Evolutionary conservation across 2,329 filamentous ascomycete genomes (phyloP).

Genomic region (Colletotrichum lentis): DNA sequence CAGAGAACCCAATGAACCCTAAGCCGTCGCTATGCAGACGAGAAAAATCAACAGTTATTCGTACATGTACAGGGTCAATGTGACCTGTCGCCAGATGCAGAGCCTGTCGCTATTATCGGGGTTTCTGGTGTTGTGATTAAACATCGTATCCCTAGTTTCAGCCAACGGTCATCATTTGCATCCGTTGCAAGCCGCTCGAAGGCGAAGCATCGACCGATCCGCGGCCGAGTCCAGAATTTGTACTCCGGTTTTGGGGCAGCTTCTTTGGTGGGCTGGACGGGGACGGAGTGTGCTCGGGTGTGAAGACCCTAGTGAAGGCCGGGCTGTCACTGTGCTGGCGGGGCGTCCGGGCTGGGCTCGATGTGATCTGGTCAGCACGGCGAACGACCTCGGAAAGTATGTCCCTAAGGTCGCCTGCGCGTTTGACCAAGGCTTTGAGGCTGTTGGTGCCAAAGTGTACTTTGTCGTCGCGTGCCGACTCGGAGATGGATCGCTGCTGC

Average conservation of each 20-base stretch:
- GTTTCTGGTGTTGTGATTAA: background rate
- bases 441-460: constrained; percentile 75
- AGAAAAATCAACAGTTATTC: constrained; percentile 38
- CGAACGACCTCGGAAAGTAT: constrained; percentile 67
- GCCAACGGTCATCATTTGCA: constrained; percentile 72
- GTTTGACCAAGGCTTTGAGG: constrained; percentile 71
- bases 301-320: constrained; percentile 72
- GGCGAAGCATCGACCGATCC: constrained; percentile 63
- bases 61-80: constrained; percentile 39
- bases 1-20: constrained; percentile 21
- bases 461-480: constrained; percentile 57
- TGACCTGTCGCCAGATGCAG: constrained; percentile 6
- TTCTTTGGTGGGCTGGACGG: constrained; percentile 63
- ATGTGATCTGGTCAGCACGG: constrained; percentile 64
- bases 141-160: constrained; percentile 45
- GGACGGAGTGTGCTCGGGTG: constrained; percentile 60
- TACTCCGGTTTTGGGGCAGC: constrained; percentile 61
- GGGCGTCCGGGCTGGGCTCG: constrained; percentile 63
- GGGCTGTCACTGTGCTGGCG: constrained; percentile 63
- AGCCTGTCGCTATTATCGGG: background rate
- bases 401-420: constrained; percentile 67
- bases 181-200: constrained; percentile 60
- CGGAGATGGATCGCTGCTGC: constrained; percentile 61
- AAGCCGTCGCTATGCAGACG: constrained; percentile 41
- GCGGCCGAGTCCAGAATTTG: constrained; percentile 59